Evolutionary conservation across 2,329 filamentous ascomycete species (phyloP).

Genomic region (Phyllachora maydis): DNA sequence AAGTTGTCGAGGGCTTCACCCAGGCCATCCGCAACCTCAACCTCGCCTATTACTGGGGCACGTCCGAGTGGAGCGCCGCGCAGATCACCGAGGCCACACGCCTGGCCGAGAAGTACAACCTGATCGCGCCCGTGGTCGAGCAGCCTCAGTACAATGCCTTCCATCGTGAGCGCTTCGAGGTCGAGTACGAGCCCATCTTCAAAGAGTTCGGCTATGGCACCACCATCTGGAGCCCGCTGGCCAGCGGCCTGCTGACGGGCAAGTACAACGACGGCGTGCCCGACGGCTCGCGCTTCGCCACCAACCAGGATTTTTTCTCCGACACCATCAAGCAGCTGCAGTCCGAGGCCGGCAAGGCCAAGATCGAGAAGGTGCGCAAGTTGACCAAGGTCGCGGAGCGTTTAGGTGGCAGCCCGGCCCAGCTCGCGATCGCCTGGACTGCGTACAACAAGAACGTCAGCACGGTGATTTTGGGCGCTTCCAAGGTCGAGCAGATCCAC

Average conservation of each 20-base stretch:
- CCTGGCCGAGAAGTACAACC: conserved; percentile 32
- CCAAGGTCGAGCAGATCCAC: conserved; percentile 33
- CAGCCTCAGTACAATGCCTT: conserved; percentile 40
- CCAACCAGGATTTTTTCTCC: conserved; percentile 29
- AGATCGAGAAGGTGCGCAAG: conserved; percentile 35
- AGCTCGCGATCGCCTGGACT: conserved; percentile 38
- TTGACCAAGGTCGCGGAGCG: conserved; percentile 41
- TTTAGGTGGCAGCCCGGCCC: conserved; percentile 31
- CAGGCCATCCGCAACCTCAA: conserved; percentile 28
- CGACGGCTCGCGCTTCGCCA: conserved; percentile 36
- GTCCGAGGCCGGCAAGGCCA: conserved; percentile 26
- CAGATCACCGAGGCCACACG: conserved; percentile 37
- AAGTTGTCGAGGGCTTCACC: conserved; percentile 32
- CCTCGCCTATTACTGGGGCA: conserved; percentile 43
- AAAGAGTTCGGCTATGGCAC: conserved; percentile 35
- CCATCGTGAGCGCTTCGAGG: conserved; percentile 38
- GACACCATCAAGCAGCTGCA: conserved; percentile 25
- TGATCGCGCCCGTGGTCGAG: conserved; percentile 27
- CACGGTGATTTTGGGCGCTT: conserved; percentile 39
- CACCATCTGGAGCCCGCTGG: conserved; percentile 29
- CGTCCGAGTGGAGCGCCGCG: conserved; percentile 34
- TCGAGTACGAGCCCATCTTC: conserved; percentile 36
- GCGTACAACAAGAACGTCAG: conserved; percentile 39
- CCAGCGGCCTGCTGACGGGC: conserved; percentile 34
- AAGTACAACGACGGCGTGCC: conserved; percentile 45